phyloP scores from a whole-genome alignment of 1,284 basidiomycete genomes.

The Amylostereum areolatum region DNA sequence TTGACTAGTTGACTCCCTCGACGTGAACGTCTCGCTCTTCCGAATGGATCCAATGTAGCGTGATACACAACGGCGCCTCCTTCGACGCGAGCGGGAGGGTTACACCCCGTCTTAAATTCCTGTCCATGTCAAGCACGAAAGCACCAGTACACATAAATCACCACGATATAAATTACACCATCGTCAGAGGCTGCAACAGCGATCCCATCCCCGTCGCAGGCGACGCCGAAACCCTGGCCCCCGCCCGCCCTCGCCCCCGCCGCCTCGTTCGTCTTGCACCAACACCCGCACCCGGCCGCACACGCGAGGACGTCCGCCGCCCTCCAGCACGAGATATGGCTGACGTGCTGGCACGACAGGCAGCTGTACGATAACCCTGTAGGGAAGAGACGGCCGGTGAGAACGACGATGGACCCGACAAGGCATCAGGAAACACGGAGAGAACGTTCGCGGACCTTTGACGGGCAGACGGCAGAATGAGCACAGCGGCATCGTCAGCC shows the following conservation, averaged over 20 bases:
- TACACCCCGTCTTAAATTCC: too few relatives aligned
- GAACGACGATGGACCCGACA: neutral
- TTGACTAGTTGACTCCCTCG: too few relatives aligned
- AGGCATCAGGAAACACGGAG: neutral
- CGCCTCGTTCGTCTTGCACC: constrained; percentile 28
- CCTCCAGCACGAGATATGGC: constrained; percentile 63
- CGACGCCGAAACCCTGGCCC: neutral
- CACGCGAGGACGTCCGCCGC: constrained; percentile 42
- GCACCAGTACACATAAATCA: too few relatives aligned
- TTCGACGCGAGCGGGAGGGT: too few relatives aligned
- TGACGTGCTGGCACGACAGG: constrained; percentile 57
- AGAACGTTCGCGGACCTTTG: constrained; percentile 46
- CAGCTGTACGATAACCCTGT: constrained; percentile 69
- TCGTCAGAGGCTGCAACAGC: too few relatives aligned
- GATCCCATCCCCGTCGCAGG: too few relatives aligned
- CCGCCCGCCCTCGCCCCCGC: neutral
- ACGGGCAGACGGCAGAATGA: constrained; percentile 75
- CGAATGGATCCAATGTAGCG: too few relatives aligned
- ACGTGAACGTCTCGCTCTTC: too few relatives aligned
- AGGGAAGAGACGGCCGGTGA: constrained; percentile 1
- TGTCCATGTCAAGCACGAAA: too few relatives aligned
- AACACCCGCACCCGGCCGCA: constrained; percentile 60
- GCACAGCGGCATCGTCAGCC: constrained; percentile 47
- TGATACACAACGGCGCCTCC: too few relatives aligned
- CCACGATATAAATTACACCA: too few relatives aligned